Conservation (phyloP, 192 early-diverging fungal genomes). For the Allomyces macrogynus region DNA sequence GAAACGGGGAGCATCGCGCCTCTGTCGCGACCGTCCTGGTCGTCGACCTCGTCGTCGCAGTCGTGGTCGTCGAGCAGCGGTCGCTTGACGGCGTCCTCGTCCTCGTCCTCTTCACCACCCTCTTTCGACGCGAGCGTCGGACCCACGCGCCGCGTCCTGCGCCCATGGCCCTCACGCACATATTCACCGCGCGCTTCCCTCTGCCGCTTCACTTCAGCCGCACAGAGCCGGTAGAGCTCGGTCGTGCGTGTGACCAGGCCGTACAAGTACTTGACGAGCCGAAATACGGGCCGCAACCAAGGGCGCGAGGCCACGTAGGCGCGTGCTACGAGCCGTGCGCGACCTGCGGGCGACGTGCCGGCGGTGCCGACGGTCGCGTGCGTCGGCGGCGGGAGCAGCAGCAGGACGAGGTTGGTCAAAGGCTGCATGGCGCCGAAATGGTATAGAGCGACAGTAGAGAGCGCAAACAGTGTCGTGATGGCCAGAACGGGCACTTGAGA, state of each 20-base stretch:
- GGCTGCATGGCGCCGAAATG: no score
- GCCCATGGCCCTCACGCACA: neutral
- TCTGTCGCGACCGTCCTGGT: neutral
- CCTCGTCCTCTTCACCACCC: conserved; percentile 5
- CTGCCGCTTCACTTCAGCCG: conserved; percentile 8
- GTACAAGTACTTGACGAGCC: conserved; percentile 26
- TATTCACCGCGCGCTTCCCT: conserved; percentile 1
- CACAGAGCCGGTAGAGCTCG: conserved; percentile 34
- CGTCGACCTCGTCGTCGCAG: neutral
- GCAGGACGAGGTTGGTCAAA: no score
- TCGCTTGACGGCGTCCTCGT: conserved; percentile 2
- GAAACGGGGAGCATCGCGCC: neutral
- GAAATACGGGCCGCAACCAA: conserved; percentile 26
- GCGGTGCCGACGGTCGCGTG: no score
- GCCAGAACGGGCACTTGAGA: no score
- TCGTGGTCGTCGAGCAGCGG: conserved; percentile 1
- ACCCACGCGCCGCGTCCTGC: conserved; percentile 4
- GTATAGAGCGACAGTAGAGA: no score
- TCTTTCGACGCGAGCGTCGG: conserved; percentile 8
- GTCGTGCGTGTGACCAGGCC: conserved; percentile 33
- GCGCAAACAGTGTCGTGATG: no score
- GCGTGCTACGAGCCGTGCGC: neutral
- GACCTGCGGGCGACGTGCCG: neutral
- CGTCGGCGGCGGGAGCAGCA: no score
- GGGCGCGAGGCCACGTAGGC: conserved; percentile 1